phyloP scores from a whole-genome alignment of 2,329 filamentous ascomycete genomes.

The Sporothrix globosa region DNA sequence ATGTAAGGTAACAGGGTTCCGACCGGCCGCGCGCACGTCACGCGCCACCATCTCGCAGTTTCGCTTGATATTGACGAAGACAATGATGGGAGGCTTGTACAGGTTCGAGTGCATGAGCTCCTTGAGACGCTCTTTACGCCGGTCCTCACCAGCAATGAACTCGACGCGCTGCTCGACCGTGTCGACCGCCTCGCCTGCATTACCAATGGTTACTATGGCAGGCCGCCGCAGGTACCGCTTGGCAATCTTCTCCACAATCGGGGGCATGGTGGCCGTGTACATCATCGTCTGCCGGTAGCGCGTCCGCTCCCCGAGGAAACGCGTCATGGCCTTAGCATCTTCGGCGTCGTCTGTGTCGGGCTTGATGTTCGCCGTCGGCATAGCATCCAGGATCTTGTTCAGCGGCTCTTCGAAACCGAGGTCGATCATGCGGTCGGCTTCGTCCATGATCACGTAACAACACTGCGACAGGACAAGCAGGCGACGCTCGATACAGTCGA shows the following conservation, averaged over 20 bases:
- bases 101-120: slow-evolving; percentile 82
- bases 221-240: slow-evolving; percentile 93
- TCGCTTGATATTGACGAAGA: slow-evolving; percentile 99
- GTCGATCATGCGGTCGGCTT: slow-evolving; percentile 99
- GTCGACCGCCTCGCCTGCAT: slow-evolving; percentile 92
- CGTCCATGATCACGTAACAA: slow-evolving; percentile 99
- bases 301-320: slow-evolving; percentile 72
- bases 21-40: slow-evolving; percentile 93
- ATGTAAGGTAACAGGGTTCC: slow-evolving; percentile 86
- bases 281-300: slow-evolving; percentile 98
- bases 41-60: slow-evolving; percentile 95
- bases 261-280: slow-evolving; percentile 99
- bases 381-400: slow-evolving; percentile 93
- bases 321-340: slow-evolving; percentile 80
- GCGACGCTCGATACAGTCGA: slow-evolving; percentile 93
- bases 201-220: slow-evolving; percentile 92
- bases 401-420: slow-evolving; percentile 96
- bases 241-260: slow-evolving; percentile 91
- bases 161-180: slow-evolving; percentile 98
- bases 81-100: slow-evolving; percentile 89
- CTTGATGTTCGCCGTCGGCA: slow-evolving; percentile 92
- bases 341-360: slow-evolving; percentile 93
- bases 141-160: slow-evolving; percentile 87
- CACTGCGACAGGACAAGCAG: slow-evolving; percentile 93
- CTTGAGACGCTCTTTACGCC: slow-evolving; percentile 91